phyloP scores from a whole-genome alignment of 768 basidiomycete species.

The Podaxis sp. region DNA sequence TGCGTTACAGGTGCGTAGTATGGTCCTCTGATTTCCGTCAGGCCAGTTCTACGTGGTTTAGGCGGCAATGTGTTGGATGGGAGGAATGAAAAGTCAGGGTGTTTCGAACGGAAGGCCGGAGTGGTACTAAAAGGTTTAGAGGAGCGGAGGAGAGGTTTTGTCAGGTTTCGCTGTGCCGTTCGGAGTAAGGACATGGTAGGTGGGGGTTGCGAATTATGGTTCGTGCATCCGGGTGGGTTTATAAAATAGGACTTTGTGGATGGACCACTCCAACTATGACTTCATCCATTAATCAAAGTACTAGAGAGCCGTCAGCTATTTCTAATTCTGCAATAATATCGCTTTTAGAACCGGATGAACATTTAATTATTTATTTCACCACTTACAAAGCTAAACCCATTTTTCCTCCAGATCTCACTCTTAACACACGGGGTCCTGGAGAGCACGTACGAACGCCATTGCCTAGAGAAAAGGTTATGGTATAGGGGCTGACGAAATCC shows the following conservation, averaged over 20 bases:
- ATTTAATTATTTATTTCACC: too few species aligned
- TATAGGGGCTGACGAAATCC: too few species aligned
- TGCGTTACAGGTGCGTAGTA: constrained; percentile 43
- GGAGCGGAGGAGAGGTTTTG: neutral
- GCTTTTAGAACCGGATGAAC: too few species aligned
- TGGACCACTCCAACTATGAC: constrained; percentile 9
- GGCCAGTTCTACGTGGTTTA: constrained; percentile 36
- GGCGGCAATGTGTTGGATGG: constrained; percentile 29
- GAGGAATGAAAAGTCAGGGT: constrained; percentile 26
- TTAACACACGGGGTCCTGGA: too few species aligned
- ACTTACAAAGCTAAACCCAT: too few species aligned
- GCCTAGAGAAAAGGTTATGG: too few species aligned
- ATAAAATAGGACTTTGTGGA: neutral
- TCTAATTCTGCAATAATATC: neutral
- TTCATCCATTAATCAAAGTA: constrained; percentile 9
- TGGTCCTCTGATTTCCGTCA: constrained; percentile 45
- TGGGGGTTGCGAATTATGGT: neutral
- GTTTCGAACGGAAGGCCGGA: neutral
- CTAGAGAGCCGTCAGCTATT: neutral
- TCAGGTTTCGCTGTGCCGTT: neutral
- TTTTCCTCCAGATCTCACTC: too few species aligned
- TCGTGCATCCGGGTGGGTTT: neutral
- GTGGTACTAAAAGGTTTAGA: neutral
- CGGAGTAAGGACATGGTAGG: neutral
- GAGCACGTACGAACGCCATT: too few species aligned